Evolutionary conservation across 768 basidiomycete species (phyloP), one percentile per base, ranked within the genome.

Genomic region (Mycena metata): DNA sequence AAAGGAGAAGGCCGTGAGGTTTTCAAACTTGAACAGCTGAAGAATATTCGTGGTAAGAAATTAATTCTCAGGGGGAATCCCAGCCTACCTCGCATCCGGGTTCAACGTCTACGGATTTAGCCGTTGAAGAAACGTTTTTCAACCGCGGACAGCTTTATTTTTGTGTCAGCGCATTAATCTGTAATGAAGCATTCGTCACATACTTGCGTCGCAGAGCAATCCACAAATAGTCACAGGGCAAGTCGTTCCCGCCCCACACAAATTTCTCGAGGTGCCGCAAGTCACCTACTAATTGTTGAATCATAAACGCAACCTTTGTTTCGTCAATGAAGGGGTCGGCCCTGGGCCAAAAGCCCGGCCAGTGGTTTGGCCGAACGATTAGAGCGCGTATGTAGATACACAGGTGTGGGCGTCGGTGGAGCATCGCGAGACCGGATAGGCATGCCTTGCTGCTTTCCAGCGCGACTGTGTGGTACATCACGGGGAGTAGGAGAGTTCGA

Each of bases 101-200:
- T 16, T 62, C 41, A 9, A 63, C 35, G 24, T 26, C n/a, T 11
- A 42, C 24, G 9, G 30, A 64, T 15, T 59, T 67, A n/a, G 58
- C 54, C 9, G 26, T 59, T 1, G 54, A 47, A 10, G 21, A 39
- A 3, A 69, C 21, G 24, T 46, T 43, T 17, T 39, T 56, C 21
- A 72, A 64, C n/a, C 43, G 6, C 24, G 70, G 70, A 30, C 70
- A 72, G 9, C 70, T 72, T 52, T 10, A 39, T 21, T 41, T 15
- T 21, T 36, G 12, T 36, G 19, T 56, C 21, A 49, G n/a, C 17
- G 23, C 17, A 3, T 12, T 4, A 30, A 30, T 15, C 13, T 23
- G n/a, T n/a, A 41, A 7, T 17, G 11, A 16, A 24, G 1, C 17
- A 39, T 13, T 30, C n/a, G 19, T 0, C 21, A 46, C 70, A 5